Conservation (phyloP, 2,329 filamentous ascomycete species). For the Massarina eburnea region DNA sequence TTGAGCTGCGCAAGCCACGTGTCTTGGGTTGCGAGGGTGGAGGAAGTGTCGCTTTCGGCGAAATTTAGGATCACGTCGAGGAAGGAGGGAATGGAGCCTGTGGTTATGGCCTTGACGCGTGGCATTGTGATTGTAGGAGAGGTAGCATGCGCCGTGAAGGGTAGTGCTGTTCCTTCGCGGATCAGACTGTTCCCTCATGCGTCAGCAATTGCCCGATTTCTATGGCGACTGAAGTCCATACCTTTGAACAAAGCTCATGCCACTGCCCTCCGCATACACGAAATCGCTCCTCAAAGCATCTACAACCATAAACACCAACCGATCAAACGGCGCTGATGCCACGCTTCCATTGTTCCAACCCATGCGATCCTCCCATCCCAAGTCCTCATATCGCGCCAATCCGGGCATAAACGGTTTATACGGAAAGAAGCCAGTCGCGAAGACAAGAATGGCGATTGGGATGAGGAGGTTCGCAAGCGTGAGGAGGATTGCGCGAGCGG, state of each 20-base stretch:
- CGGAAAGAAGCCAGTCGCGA: conserved; percentile 92
- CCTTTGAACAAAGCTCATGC: conserved; percentile 87
- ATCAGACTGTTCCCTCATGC: conserved; percentile 65
- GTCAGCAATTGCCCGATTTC: neutral
- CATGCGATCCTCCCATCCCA: conserved; percentile 49
- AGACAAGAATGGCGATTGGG: conserved; percentile 66
- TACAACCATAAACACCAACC: conserved; percentile 94
- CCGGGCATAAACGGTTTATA: conserved; percentile 94
- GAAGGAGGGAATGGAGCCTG: conserved; percentile 96
- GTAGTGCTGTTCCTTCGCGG: conserved; percentile 77
- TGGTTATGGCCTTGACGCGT: conserved; percentile 93
- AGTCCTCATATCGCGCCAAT: conserved; percentile 67
- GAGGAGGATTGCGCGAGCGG: conserved; percentile 47
- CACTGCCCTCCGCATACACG: conserved; percentile 78
- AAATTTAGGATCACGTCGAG: conserved; percentile 96
- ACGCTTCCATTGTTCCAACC: conserved; percentile 21
- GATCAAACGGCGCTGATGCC: conserved; percentile 76
- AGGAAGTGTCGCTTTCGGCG: conserved; percentile 88
- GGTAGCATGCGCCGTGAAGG: conserved; percentile 94
- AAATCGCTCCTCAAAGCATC: conserved; percentile 91
- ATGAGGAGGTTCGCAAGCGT: conserved; percentile 74
- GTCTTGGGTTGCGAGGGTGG: conserved; percentile 83
- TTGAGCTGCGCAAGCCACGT: conserved; percentile 96
- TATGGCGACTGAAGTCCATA: conserved; percentile 48
- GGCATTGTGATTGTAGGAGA: conserved; percentile 99